phyloP scores from a whole-genome alignment of 2,329 filamentous ascomycete species.

The Hypoxylon sp. region DNA sequence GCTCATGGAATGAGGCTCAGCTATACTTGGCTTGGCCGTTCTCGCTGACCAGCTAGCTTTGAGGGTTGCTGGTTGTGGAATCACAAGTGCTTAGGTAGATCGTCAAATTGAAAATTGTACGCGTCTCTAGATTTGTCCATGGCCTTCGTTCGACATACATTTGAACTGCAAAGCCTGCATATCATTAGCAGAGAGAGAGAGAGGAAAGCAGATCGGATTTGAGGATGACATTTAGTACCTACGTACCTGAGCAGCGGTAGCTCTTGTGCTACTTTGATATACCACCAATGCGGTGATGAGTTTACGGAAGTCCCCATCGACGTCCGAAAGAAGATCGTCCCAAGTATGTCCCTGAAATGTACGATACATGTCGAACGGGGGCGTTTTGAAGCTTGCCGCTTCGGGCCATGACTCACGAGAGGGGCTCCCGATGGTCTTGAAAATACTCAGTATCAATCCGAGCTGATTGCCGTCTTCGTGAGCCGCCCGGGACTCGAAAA shows the following conservation, averaged over 20 bases:
- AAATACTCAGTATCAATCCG: slow-evolving; percentile 89
- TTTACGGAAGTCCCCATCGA: slow-evolving; percentile 65
- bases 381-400: slow-evolving; percentile 69
- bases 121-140: background rate
- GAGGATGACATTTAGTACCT: too few relatives aligned
- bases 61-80: background rate
- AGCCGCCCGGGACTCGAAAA: slow-evolving; percentile 80
- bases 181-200: slow-evolving; percentile 7
- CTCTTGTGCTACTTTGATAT: slow-evolving; percentile 73
- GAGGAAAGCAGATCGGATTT: too few relatives aligned
- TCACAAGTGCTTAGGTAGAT: background rate
- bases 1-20: background rate
- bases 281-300: slow-evolving; percentile 73
- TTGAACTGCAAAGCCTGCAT: slow-evolving; percentile 28
- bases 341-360: slow-evolving; percentile 73
- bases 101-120: background rate
- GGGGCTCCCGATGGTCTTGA: slow-evolving; percentile 89
- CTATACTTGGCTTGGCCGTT: background rate
- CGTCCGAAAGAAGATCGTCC: slow-evolving; percentile 72
- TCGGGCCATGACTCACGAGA: slow-evolving; percentile 84
- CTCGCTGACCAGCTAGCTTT: background rate
- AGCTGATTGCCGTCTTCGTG: slow-evolving; percentile 89
- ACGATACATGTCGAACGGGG: slow-evolving; percentile 91
- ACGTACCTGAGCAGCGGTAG: slow-evolving; percentile 69
- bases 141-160: slow-evolving; percentile 20